Conservation (phyloP, 352 stramenopile species). For the Pilasporangium apinafurcum region DNA sequence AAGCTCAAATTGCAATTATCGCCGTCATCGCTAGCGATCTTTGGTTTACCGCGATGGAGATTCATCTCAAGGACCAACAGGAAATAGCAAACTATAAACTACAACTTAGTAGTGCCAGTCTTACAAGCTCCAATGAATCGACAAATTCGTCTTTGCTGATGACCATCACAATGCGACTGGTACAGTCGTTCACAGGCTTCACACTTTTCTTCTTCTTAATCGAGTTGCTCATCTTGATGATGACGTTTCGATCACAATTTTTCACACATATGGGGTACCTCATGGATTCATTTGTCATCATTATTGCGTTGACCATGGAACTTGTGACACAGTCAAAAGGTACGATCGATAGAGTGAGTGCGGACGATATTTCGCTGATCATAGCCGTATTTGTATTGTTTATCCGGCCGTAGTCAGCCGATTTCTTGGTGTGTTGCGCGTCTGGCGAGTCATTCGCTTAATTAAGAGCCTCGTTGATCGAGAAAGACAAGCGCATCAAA, state of each 20-base stretch:
- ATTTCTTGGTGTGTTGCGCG: slow-evolving; percentile 39
- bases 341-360: slow-evolving; percentile 5
- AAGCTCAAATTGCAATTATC: slow-evolving; percentile 43
- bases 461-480: slow-evolving; percentile 38
- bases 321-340: slow-evolving; percentile 49
- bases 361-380: too few relatives aligned
- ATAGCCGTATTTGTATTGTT: slow-evolving; percentile 1
- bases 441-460: slow-evolving; percentile 60
- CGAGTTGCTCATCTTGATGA: slow-evolving; percentile 34
- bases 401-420: slow-evolving; percentile 19
- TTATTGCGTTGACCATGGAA: slow-evolving; percentile 23
- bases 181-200: slow-evolving; percentile 55
- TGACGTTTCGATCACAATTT: slow-evolving; percentile 40
- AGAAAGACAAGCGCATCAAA: slow-evolving; percentile 34
- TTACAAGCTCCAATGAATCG: not conserved
- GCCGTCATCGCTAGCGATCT: slow-evolving; percentile 48
- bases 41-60: slow-evolving; percentile 18
- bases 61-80: slow-evolving; percentile 26
- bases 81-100: slow-evolving; percentile 14
- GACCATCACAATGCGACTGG: slow-evolving; percentile 15
- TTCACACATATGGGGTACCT: slow-evolving; percentile 55
- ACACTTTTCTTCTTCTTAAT: slow-evolving; percentile 56
- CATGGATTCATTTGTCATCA: slow-evolving; percentile 34
- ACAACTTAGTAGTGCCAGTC: not conserved
- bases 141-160: not conserved